Conservation (phyloP, 768 basidiomycete genomes). For the Macrolepiota albuminosa region DNA sequence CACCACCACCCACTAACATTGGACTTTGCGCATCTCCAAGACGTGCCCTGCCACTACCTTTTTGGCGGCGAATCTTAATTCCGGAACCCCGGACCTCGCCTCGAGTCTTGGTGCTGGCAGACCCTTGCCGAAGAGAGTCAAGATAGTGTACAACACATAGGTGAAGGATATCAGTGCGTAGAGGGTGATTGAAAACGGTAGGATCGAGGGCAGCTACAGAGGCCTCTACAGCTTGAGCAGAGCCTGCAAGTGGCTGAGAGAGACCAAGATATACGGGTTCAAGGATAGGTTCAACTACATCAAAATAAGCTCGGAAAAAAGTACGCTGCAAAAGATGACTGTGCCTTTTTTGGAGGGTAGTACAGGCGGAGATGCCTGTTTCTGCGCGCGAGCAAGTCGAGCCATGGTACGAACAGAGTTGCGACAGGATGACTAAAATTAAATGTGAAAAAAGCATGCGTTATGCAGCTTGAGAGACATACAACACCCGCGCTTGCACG, state of each 20-base stretch:
- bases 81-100: conserved; percentile 88
- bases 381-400: conserved; percentile 2
- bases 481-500: conserved; percentile 3
- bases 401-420: conserved; percentile 10
- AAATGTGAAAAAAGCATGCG: background rate
- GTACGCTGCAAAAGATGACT: background rate
- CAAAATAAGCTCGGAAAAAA: conserved; percentile 1
- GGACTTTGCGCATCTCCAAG: conserved; percentile 86
- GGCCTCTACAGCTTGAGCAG: conserved; percentile 31
- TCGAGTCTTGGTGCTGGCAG: conserved; percentile 88
- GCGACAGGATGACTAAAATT: background rate
- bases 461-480: background rate
- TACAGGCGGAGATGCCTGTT: background rate
- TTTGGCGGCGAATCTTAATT: conserved; percentile 85
- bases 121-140: conserved; percentile 87
- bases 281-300: conserved; percentile 31
- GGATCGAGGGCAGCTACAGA: conserved; percentile 63
- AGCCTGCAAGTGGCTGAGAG: conserved; percentile 49
- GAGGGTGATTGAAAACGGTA: conserved; percentile 83
- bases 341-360: conserved; percentile 11
- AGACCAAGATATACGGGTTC: conserved; percentile 59
- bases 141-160: conserved; percentile 86
- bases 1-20: conserved; percentile 87
- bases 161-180: conserved; percentile 90
- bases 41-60: conserved; percentile 87